Conservation (phyloP, 257 asterid species). For the Misopates orontium region DNA sequence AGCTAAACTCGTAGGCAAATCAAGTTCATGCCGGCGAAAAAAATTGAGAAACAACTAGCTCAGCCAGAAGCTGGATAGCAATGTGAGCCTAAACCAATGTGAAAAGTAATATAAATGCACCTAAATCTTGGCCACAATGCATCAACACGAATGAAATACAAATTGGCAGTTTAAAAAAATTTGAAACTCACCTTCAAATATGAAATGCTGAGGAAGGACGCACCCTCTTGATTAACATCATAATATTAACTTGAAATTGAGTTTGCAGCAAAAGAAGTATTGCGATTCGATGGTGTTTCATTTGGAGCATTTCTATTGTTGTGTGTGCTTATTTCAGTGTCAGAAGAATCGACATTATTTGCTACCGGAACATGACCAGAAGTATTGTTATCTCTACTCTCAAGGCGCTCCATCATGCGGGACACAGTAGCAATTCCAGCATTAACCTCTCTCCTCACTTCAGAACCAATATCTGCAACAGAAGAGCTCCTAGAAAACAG, state of each 20-base stretch:
- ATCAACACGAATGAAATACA: background rate
- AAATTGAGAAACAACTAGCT: too few species aligned
- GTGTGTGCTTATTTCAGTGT: slow-evolving; percentile 38
- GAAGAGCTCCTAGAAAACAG: slow-evolving; percentile 77
- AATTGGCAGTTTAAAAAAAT: slow-evolving; percentile 9
- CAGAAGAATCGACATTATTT: slow-evolving; percentile 41
- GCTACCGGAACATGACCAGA: slow-evolving; percentile 26
- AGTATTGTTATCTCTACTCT: slow-evolving; percentile 52
- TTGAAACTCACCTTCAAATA: slow-evolving; percentile 61
- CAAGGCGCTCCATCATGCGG: slow-evolving; percentile 90
- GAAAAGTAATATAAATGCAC: too few species aligned
- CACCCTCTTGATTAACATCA: slow-evolving; percentile 27
- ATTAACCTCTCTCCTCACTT: slow-evolving; percentile 72
- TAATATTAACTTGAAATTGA: slow-evolving; percentile 41
- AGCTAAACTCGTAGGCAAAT: too few species aligned
- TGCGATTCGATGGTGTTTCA: slow-evolving; percentile 35
- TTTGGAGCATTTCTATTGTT: slow-evolving; percentile 30
- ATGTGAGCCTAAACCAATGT: too few species aligned
- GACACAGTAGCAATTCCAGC: slow-evolving; percentile 84
- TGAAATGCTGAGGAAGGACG: slow-evolving; percentile 61
- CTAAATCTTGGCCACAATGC: too few species aligned
- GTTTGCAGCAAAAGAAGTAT: slow-evolving; percentile 49
- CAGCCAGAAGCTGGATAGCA: too few species aligned
- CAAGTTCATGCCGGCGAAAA: too few species aligned
- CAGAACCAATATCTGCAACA: slow-evolving; percentile 74